phyloP scores from a whole-genome alignment of 2,329 filamentous ascomycete genomes.

The Penicillium polonicum region DNA sequence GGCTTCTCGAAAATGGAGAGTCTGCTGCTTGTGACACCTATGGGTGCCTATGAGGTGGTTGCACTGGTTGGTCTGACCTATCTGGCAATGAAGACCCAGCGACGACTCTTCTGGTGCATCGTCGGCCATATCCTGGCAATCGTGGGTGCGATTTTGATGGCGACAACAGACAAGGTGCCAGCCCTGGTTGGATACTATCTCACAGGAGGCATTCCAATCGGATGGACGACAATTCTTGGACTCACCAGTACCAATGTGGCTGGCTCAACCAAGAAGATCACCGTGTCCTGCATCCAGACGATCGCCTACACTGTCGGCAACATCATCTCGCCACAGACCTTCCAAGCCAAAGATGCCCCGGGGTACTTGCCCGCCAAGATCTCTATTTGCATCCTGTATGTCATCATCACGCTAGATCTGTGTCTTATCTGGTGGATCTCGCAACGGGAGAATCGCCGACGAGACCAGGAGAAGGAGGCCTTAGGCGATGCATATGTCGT shows the following conservation, averaged over 20 bases:
- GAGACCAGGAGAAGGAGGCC: slow-evolving; percentile 28
- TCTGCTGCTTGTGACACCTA: slow-evolving; percentile 39
- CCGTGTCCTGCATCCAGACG: slow-evolving; percentile 35
- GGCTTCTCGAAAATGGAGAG: slow-evolving; percentile 36
- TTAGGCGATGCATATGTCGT: slow-evolving; percentile 24
- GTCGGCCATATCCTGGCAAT: slow-evolving; percentile 38
- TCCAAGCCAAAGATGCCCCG: slow-evolving; percentile 38
- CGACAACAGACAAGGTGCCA: slow-evolving; percentile 37
- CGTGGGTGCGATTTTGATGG: slow-evolving; percentile 41
- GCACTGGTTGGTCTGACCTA: slow-evolving; percentile 39
- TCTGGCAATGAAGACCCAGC: slow-evolving; percentile 37
- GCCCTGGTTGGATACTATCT: slow-evolving; percentile 42
- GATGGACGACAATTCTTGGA: slow-evolving; percentile 41
- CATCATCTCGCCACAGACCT: slow-evolving; percentile 46
- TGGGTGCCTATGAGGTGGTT: slow-evolving; percentile 42
- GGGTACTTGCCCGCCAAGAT: slow-evolving; percentile 31
- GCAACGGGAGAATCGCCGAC: slow-evolving; percentile 28
- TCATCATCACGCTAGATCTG: slow-evolving; percentile 31
- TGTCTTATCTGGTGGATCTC: slow-evolving; percentile 33
- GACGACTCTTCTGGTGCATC: slow-evolving; percentile 38
- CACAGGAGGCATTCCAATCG: slow-evolving; percentile 40
- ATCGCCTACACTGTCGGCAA: slow-evolving; percentile 44
- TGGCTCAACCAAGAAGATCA: slow-evolving; percentile 40
- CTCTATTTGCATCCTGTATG: slow-evolving; percentile 29
- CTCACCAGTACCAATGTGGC: slow-evolving; percentile 40